These are phyloP conservation scores for Crithidia fasciculata DNA, from an alignment of 208 protist genomes.

Conservation along the genomic window DNA sequence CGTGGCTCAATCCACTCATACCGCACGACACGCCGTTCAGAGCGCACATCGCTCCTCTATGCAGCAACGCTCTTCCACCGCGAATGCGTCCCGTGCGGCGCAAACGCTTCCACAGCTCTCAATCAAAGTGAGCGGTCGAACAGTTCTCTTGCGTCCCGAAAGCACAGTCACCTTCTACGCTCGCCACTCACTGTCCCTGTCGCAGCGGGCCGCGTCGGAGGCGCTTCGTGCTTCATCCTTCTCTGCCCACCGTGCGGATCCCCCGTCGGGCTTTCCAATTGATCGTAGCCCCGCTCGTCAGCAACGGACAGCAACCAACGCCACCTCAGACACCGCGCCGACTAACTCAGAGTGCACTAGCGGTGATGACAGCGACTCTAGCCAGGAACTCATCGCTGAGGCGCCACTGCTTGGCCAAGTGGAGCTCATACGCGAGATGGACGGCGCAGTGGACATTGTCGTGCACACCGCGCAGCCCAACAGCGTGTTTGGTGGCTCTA, in stretches of 20 bases:
- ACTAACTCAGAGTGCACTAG: not conserved
- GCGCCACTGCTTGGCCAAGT: slow-evolving; percentile 15
- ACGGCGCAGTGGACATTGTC: slow-evolving; percentile 22
- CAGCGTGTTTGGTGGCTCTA: slow-evolving; percentile 33
- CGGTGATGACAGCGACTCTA: slow-evolving; percentile 7
- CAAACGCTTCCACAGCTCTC: slow-evolving; percentile 11
- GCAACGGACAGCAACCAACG: not conserved
- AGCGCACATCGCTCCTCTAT: not conserved
- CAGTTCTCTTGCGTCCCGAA: slow-evolving; percentile 11
- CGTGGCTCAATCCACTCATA: not conserved
- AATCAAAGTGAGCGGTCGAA: not conserved
- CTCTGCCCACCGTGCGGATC: not conserved
- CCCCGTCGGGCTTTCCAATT: not conserved
- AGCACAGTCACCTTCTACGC: slow-evolving; percentile 14
- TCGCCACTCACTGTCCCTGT: slow-evolving; percentile 14
- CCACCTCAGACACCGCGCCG: not conserved
- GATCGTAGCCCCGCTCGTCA: too few relatives aligned
- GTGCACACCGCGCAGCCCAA: slow-evolving; percentile 26
- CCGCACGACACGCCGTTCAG: slow-evolving; percentile 8
- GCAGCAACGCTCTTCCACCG: not conserved
- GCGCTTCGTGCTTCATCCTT: not conserved
- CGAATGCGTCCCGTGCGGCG: not conserved
- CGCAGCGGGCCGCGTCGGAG: not conserved
- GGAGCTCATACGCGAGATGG: slow-evolving; percentile 20
- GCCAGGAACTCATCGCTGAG: slow-evolving; percentile 21